Percentiles rank a stretch among this genome's conserved stretches.
Evolutionary conservation across 2,329 filamentous ascomycete species (phyloP).

Genomic region (Laburnicola sp.): DNA sequence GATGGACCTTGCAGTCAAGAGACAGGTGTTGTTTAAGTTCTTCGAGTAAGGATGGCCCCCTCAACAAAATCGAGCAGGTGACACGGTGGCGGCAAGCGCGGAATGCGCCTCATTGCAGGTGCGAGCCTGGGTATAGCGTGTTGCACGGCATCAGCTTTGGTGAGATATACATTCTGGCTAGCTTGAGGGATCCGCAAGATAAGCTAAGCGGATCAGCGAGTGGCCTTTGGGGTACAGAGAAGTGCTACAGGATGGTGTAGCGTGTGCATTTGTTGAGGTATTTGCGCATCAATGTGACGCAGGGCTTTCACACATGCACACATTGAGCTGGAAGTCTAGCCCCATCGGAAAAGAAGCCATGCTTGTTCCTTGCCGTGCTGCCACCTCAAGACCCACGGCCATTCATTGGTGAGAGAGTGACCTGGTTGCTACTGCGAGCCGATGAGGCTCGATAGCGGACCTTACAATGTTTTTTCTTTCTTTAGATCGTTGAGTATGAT

Average conservation of each 20-base stretch:
- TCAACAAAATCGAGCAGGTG: slow-evolving; percentile 12
- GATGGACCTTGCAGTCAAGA: neutral
- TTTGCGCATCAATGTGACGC: slow-evolving; percentile 6
- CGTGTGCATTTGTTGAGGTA: neutral
- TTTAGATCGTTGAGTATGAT: slow-evolving; percentile 93
- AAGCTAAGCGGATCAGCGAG: neutral
- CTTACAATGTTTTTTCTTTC: slow-evolving; percentile 53
- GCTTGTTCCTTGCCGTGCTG: neutral
- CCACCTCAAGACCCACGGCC: neutral
- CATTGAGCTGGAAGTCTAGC: neutral
- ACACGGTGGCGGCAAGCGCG: slow-evolving; percentile 15
- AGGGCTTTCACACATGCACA: neutral
- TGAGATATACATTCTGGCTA: neutral
- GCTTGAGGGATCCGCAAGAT: neutral
- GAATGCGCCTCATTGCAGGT: neutral
- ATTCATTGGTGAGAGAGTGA: neutral
- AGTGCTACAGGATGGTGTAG: neutral
- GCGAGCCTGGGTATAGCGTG: neutral
- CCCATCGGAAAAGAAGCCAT: neutral
- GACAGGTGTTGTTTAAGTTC: neutral
- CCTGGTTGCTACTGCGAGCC: neutral
- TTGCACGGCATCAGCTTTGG: slow-evolving; percentile 1
- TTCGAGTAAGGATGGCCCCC: neutral
- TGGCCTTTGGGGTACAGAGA: neutral
- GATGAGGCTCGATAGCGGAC: neutral